phyloP scores from a whole-genome alignment of 2,329 filamentous ascomycete genomes.

The Beauveria sp. region DNA sequence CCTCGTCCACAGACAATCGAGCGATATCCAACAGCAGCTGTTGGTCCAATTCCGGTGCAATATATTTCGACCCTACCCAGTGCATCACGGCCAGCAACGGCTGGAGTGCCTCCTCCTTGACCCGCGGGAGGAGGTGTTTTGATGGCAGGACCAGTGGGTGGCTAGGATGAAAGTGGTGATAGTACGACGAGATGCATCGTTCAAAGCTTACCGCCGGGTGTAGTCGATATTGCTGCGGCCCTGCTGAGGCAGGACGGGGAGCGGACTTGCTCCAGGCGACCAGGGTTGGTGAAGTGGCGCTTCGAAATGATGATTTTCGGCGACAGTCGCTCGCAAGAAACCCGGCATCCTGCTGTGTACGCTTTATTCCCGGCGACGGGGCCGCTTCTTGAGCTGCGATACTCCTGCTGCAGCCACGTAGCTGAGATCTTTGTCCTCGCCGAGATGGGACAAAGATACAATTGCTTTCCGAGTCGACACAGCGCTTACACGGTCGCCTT shows the following conservation, averaged over 20 bases:
- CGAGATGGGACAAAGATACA: slow-evolving; percentile 6
- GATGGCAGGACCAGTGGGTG: slow-evolving; percentile 1
- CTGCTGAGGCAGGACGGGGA: neutral
- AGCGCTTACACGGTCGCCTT: neutral
- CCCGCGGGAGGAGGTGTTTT: neutral
- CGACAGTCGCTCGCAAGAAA: neutral
- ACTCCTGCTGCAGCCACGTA: neutral
- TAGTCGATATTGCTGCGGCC: neutral
- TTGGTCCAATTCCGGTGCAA: neutral
- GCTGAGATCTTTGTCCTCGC: neutral
- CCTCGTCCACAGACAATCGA: neutral
- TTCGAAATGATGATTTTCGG: neutral
- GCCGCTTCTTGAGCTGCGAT: neutral
- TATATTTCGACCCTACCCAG: slow-evolving; percentile 2
- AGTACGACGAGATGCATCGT: slow-evolving; percentile 2
- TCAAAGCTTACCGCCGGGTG: neutral
- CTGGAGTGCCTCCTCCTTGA: neutral
- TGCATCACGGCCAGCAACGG: slow-evolving; percentile 5
- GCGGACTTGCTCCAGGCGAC: neutral
- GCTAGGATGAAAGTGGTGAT: slow-evolving; percentile 3
- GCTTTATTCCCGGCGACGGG: neutral
- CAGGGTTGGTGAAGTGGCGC: neutral
- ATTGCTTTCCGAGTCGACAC: neutral
- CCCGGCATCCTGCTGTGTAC: neutral
- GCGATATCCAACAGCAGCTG: neutral